Evolutionary conservation across 345 rosid genomes (phyloP).

Genomic region (Sisymbrium irio): DNA sequence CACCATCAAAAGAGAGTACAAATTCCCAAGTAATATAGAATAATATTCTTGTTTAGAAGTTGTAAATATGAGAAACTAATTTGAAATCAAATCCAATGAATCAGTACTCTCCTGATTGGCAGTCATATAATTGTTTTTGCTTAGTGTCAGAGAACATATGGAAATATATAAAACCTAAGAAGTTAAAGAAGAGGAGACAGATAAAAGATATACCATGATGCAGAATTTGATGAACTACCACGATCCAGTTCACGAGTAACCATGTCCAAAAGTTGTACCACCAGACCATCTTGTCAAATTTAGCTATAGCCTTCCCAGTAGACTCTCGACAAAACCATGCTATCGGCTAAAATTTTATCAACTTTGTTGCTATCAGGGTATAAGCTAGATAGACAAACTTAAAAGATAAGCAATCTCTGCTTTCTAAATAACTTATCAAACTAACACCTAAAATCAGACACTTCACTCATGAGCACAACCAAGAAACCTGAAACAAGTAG

Average conservation of each 20-base stretch:
- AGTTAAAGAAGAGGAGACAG: too few relatives aligned
- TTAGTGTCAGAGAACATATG: background rate
- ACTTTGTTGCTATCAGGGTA: conserved; percentile 16
- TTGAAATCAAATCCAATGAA: conserved; percentile 10
- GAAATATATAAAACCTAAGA: background rate
- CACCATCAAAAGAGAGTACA: conserved; percentile 7
- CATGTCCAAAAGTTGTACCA: too few relatives aligned
- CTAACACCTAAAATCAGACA: too few relatives aligned
- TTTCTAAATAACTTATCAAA: background rate
- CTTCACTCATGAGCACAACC: conserved; percentile 16
- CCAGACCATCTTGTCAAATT: too few relatives aligned
- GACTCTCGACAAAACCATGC: background rate
- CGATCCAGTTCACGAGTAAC: too few relatives aligned
- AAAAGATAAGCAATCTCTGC: conserved; percentile 2
- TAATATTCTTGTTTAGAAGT: background rate
- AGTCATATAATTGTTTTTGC: conserved; percentile 3
- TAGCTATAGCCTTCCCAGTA: too few relatives aligned
- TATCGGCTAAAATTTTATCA: background rate
- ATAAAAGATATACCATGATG: too few relatives aligned
- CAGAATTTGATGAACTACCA: too few relatives aligned
- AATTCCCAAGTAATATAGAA: background rate
- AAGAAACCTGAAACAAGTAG: conserved; percentile 10
- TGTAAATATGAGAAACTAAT: conserved; percentile 6
- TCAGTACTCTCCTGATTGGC: conserved; percentile 7
- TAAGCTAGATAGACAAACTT: conserved; percentile 11